Evolutionary conservation across 257 asterid genomes (phyloP), one percentile per base, ranked within the genome.

Genomic region (Mentha longifolia): DNA sequence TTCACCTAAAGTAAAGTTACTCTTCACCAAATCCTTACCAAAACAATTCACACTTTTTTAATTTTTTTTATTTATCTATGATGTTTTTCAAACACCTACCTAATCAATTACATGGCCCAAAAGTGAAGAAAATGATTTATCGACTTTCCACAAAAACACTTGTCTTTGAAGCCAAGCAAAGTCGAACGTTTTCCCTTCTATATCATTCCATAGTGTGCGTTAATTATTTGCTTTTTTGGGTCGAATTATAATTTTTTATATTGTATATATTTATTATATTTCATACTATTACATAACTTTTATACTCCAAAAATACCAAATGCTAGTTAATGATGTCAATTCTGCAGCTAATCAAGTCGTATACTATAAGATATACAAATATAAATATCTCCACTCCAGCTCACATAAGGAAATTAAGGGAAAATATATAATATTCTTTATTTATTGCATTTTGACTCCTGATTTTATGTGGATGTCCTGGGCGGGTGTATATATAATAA

Each of bases 81-180:
- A 35, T 16, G 5, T 37, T 63, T 64, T 25, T 0, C 45, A 57
- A n/a, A 60, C 43, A 19, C 60, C 4, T 69, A 70, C 19, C 63
- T 61, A 49, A 35, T 42, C 22, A 52, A 49, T 71, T 50, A 20
- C 56, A 61, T 28, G 9, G 17, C 54, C 56, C 19, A 42, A 67
- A 64, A 70, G 76, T 66, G 63, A 22, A 75, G 81, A 71, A 72
- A 78, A 81, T 71, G 77, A 78, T 78, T 71, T 42, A 37, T 70
- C 51, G 76, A 55, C 83, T 67, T 71, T 78, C 73, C 79, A 69
- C 74, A 43, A 69, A 65, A 65, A 49, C 74, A 41, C 82, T 78
- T 81, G 20, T 78, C 86, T 78, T 81, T 49, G 79, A 81, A 78
- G 83, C 74, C 67, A 81, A 75, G 86, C 72, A 75, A 78, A 77